Base-by-base conservation (phyloP, 768 basidiomycete species). In the Psilocybe azurescens region DNA sequence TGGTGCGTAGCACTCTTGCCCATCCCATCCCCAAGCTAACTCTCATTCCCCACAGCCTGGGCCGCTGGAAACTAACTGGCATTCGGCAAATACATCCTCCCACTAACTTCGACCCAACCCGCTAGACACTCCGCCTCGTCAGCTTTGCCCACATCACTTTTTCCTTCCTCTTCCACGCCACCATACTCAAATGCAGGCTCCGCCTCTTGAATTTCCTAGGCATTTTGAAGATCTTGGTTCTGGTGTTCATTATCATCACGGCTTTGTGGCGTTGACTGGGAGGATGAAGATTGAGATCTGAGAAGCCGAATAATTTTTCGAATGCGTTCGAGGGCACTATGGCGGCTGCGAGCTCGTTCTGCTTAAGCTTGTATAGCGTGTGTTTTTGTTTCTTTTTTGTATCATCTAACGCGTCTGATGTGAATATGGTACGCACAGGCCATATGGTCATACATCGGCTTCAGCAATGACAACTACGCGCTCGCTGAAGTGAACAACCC, bases 401-500 rank as follows among this genome's bases (percentile, higher is more conserved):
- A 30, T n/a, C 49, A 29, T 20, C 14, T 49, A 20, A 47, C 32
- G 10, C 36, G 41, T 44, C 41, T 29, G 28, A 33, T 48, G 7
- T 48, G 41, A 60, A 32, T 16, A 41, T 28, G 7, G 56, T 29
- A 4, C 9, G 85, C 2, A 20, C 20, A 20, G 83, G 85, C 83
- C 72, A 60, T 79, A n/a, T 75, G 76, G 75, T 78, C 77, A 2
- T 89, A 81, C 68, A 76, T 81, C 32, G 89, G 90, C 1, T 91
- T 86, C 70, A 84, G 81, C 29, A 89, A 88, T 64, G 86, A 83
- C 18, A 89, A 90, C 67, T 90, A 90, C 66, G 87, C 85, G 0
- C 75, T 90, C 10, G 81, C 83, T 1, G 89, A 91, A 59, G 79
- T 89, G 24, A 78, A 80, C 39, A 79, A 90, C 61, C 91, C 90